Evolutionary conservation across 176 grass and related monocot species (phyloP).

Genomic region (Aegilops umbellulata): DNA sequence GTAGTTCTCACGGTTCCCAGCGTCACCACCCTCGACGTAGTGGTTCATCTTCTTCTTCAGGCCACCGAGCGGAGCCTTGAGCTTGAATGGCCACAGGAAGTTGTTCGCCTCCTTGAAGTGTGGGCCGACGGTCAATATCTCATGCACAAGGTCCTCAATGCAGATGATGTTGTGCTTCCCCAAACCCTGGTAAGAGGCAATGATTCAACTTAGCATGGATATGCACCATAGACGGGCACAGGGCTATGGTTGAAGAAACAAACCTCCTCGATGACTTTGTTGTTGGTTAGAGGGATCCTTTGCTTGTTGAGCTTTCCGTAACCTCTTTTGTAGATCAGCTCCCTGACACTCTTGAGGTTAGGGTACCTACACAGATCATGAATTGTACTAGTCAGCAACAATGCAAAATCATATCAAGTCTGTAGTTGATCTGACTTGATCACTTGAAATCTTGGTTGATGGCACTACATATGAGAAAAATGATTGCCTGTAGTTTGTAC

Average conservation of each 20-base stretch:
- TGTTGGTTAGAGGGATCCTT: no score
- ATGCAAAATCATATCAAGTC: no score
- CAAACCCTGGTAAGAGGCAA: slow-evolving; percentile 30
- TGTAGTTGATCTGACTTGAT: no score
- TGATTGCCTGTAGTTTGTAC: no score
- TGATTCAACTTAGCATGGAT: background rate
- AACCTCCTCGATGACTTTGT: slow-evolving; percentile 60
- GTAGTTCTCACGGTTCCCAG: slow-evolving; percentile 76
- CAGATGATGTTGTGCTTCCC: slow-evolving; percentile 66
- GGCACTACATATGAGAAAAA: no score
- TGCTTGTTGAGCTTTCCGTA: no score
- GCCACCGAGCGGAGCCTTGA: slow-evolving; percentile 68
- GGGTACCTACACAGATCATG: no score
- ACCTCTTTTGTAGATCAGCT: no score
- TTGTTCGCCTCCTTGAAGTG: slow-evolving; percentile 63
- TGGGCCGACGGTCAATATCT: background rate
- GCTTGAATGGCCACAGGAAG: slow-evolving; percentile 88
- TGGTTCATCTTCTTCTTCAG: slow-evolving; percentile 83
- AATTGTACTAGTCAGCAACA: no score
- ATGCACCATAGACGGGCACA: no score
- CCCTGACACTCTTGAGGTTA: no score
- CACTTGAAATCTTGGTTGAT: no score
- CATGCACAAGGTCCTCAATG: slow-evolving; percentile 84
- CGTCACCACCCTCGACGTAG: slow-evolving; percentile 82
- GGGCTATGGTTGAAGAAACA: background rate